Base-by-base conservation (phyloP, 768 basidiomycete genomes). In the Suillus cothurnatus region DNA sequence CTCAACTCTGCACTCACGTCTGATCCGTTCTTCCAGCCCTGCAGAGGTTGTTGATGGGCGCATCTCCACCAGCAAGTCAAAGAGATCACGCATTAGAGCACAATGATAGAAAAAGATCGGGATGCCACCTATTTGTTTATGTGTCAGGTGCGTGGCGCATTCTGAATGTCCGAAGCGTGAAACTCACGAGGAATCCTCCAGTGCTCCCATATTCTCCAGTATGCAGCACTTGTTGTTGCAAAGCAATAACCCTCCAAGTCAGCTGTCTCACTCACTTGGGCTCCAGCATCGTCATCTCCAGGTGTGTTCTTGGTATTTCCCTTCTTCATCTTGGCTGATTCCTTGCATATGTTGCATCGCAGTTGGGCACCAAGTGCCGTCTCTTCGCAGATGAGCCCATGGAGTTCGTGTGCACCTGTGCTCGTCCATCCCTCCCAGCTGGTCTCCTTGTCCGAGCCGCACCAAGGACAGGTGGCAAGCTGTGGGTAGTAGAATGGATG, bases 51-150 rank as follows among this genome's bases (percentile, higher is more conserved):
- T 61, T 0, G 68, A 66, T 0, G 61, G 69, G 3, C 70, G 50
- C 4, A 76, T 7, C 66, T 74, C 72, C 23, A 72, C 58, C 21
- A 76, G 70, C 1, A 73, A 31, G 52, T 74, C 65, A 39, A 67
- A 73, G 3, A 76, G 71, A 2, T 74, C 70, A 7, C 65, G 58
- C 0, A 70, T 72, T 6, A 72, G 36, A 1, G 66, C 70, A 45
- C 70, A 72, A 1, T 61, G 57, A 49, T 71, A 58, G 53, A 68
- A 65, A 43, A 73, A 72, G 49, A 63, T 39, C 8, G 71, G 72
- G 6, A 73, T 62, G 8, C 45, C 65, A 4, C 34, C 72, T 73
- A 38, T 5, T 43, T 3, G 3, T 43, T 32, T 32, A 32, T 32
- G 31, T 32, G 31, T 32, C 31, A 32, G 31, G 31, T 32, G 31